A percentile compares a stretch with the other conserved stretches of the same genome.
Evolutionary conservation across 106 monocot genomes (phyloP).

Genomic region (Hemerocallis citrina): DNA sequence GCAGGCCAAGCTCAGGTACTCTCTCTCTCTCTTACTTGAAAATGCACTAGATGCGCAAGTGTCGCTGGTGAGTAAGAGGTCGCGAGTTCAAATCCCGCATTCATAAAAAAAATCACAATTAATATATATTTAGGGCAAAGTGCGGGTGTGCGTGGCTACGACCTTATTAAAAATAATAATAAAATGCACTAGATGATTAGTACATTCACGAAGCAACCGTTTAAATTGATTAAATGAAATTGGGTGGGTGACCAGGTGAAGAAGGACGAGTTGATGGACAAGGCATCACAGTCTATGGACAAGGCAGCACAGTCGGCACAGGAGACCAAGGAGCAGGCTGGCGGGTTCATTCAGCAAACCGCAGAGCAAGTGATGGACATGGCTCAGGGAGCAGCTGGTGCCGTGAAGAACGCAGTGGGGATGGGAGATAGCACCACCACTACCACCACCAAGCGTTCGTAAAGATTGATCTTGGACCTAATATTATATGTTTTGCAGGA

Average conservation of each 20-base stretch:
- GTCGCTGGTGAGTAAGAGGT: too few species aligned
- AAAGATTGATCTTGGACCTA: too few species aligned
- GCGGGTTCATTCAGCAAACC: constrained; percentile 19
- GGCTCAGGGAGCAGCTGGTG: constrained; percentile 22
- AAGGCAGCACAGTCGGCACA: constrained; percentile 9
- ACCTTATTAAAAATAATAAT: not conserved
- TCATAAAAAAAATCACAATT: too few species aligned
- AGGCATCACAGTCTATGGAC: constrained; percentile 11
- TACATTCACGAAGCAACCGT: not conserved
- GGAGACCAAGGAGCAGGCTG: constrained; percentile 11
- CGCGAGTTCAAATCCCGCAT: too few species aligned
- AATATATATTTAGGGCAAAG: too few species aligned
- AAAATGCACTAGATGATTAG: not conserved
- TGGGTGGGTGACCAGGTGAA: constrained; percentile 9
- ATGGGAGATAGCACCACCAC: constrained; percentile 9
- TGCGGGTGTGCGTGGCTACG: not conserved
- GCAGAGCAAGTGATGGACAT: constrained; percentile 21
- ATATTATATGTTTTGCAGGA: not conserved
- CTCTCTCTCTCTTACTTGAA: not conserved
- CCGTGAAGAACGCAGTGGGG: constrained; percentile 29
- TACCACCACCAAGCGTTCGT: not conserved
- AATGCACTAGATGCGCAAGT: too few species aligned
- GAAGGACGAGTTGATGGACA: constrained; percentile 20
- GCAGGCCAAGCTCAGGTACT: constrained; percentile 32
- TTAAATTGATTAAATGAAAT: not conserved